Conservation (phyloP, 139 green algal species). For the Diplosphaera chodatii region DNA sequence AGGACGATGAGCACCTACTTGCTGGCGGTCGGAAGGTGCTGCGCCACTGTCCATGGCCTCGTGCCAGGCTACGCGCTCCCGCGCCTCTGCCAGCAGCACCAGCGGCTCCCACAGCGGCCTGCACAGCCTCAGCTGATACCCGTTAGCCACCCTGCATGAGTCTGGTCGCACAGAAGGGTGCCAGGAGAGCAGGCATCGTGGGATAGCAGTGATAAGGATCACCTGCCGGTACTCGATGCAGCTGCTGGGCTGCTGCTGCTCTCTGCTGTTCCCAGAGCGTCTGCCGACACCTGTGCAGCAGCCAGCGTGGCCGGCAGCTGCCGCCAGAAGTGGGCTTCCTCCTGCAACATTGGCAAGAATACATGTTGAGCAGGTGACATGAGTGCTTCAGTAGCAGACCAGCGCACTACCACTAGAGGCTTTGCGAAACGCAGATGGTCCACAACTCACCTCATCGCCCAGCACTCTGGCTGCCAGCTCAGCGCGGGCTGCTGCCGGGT, state of each 20-base stretch:
- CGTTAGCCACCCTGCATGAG: too few relatives aligned
- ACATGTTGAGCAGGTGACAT: too few relatives aligned
- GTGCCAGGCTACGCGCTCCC: conserved; percentile 60
- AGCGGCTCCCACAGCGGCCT: conserved; percentile 45
- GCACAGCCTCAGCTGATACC: neutral
- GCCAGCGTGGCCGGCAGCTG: conserved; percentile 56
- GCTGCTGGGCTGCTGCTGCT: neutral
- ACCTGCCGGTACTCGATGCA: too few relatives aligned
- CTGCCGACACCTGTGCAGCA: conserved; percentile 1
- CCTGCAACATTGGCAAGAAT: too few relatives aligned
- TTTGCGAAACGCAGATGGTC: too few relatives aligned
- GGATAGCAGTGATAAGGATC: too few relatives aligned
- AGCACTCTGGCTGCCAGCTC: conserved; percentile 29
- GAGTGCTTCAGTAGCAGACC: too few relatives aligned
- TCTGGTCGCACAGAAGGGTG: too few relatives aligned
- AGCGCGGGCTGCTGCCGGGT: conserved; percentile 25
- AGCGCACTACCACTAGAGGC: too few relatives aligned
- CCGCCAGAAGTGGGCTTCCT: conserved; percentile 60
- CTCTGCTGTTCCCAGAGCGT: neutral
- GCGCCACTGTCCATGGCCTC: conserved; percentile 41
- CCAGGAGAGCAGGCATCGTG: too few relatives aligned
- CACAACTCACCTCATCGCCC: conserved; percentile 8
- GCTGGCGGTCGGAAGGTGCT: conserved; percentile 26
- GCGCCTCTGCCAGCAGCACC: conserved; percentile 43
- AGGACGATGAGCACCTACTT: conserved; percentile 3